A percentile compares a stretch with the other conserved stretches of the same genome.
Evolutionary conservation across 2,329 filamentous ascomycete genomes (phyloP).

Genomic region (Cladosporium oxysporum): DNA sequence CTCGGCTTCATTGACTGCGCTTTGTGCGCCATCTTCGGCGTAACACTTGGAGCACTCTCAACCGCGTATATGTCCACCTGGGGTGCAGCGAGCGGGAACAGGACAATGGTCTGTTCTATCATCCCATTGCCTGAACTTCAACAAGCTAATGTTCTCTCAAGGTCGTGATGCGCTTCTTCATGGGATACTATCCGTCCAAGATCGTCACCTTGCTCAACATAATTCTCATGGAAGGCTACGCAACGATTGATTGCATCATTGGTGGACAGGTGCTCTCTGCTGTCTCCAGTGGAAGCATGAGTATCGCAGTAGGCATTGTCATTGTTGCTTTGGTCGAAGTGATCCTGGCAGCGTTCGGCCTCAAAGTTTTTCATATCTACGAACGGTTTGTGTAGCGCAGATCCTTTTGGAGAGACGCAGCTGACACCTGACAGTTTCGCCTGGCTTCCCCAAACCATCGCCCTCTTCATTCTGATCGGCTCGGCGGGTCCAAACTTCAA

Average conservation of each 20-base stretch:
- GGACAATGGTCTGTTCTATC: slow-evolving; percentile 39
- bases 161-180: slow-evolving; percentile 43
- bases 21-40: slow-evolving; percentile 42
- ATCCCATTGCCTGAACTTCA: not conserved
- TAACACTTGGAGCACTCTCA: slow-evolving; percentile 37
- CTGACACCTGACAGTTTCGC: slow-evolving; percentile 41
- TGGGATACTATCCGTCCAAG: slow-evolving; percentile 48
- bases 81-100: slow-evolving; percentile 45
- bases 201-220: slow-evolving; percentile 44
- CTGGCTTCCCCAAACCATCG: slow-evolving; percentile 46
- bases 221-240: slow-evolving; percentile 46
- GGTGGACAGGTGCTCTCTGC: slow-evolving; percentile 48
- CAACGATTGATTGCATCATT: slow-evolving; percentile 46
- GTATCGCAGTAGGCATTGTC: slow-evolving; percentile 42
- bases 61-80: slow-evolving; percentile 47
- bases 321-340: slow-evolving; percentile 37
- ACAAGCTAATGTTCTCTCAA: not conserved
- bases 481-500: slow-evolving; percentile 44
- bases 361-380: slow-evolving; percentile 45
- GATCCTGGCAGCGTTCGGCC: slow-evolving; percentile 37
- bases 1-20: slow-evolving; percentile 45
- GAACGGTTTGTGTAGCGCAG: slow-evolving; percentile 41
- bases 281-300: slow-evolving; percentile 41
- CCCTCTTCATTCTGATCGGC: slow-evolving; percentile 43
- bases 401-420: slow-evolving; percentile 24